phyloP scores from a whole-genome alignment of 257 asterid genomes.

The Lithospermum erythrorhizon region DNA sequence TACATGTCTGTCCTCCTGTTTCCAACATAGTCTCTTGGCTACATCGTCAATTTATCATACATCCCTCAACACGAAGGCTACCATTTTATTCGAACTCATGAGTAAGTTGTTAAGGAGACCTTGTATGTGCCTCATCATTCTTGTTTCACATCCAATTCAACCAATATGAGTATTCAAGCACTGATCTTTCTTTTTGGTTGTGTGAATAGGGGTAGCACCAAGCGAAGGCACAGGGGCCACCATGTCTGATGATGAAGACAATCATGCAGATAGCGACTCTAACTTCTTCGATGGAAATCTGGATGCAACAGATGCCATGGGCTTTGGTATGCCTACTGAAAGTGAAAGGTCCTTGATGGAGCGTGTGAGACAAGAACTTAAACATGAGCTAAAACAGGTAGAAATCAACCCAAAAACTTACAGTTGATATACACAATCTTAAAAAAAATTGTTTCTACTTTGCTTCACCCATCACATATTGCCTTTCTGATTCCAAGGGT shows the following conservation, averaged over 20 bases:
- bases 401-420: neutral
- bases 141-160: neutral
- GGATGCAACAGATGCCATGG: slow-evolving; percentile 81
- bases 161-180: neutral
- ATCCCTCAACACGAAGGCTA: too few species aligned
- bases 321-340: slow-evolving; percentile 88
- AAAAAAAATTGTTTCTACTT: neutral
- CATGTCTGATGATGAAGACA: slow-evolving; percentile 96
- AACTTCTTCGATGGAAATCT: slow-evolving; percentile 80
- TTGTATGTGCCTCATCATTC: neutral
- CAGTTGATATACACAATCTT: neutral
- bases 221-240: slow-evolving; percentile 98
- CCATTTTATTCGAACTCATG: neutral
- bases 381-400: slow-evolving; percentile 96
- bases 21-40: too few species aligned
- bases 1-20: too few species aligned
- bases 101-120: neutral
- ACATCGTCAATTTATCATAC: too few species aligned
- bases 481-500: slow-evolving; percentile 24
- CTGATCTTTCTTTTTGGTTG: neutral
- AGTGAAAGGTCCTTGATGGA: slow-evolving; percentile 95
- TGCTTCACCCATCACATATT: slow-evolving; percentile 1
- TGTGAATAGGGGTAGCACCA: slow-evolving; percentile 72
- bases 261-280: slow-evolving; percentile 76
- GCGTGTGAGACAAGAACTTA: slow-evolving; percentile 89